These are phyloP conservation scores for Amanita molliuscula DNA, from an alignment of 768 basidiomycete genomes.

Conservation along the genomic window DNA sequence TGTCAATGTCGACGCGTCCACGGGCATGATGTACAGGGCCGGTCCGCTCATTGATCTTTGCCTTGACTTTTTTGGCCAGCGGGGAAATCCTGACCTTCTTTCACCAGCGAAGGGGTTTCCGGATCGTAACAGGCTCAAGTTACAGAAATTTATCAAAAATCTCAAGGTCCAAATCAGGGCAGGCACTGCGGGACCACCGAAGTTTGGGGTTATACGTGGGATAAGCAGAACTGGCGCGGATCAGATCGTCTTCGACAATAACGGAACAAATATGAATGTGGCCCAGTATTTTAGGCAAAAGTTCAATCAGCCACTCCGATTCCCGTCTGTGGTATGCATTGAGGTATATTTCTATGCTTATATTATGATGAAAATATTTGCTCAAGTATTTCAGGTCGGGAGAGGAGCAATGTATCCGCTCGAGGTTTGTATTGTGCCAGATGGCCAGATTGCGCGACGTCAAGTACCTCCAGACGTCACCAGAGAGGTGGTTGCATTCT, in stretches of 20 bases:
- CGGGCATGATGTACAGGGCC: constrained; percentile 64
- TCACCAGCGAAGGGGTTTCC: constrained; percentile 30
- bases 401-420: constrained; percentile 54
- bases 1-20: constrained; percentile 71
- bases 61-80: constrained; percentile 39
- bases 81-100: background rate
- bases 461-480: constrained; percentile 62
- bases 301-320: constrained; percentile 24
- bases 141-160: constrained; percentile 26
- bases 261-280: constrained; percentile 23
- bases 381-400: constrained; percentile 35
- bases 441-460: constrained; percentile 65
- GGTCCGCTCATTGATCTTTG: constrained; percentile 52
- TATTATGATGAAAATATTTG: background rate
- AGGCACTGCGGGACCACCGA: constrained; percentile 6
- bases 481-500: constrained; percentile 50
- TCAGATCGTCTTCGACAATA: constrained; percentile 37
- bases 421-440: constrained; percentile 51
- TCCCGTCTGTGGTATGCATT: constrained; percentile 39
- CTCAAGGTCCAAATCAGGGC: constrained; percentile 19
- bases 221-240: constrained; percentile 42
- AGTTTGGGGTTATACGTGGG: constrained; percentile 41
- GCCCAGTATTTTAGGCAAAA: constrained; percentile 11
- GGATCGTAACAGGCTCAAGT: constrained; percentile 36
- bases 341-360: constrained; percentile 27